These are phyloP conservation scores for Metschnikowia proteae DNA, from an alignment of 805 yeast genomes.

Conservation along the genomic window DNA sequence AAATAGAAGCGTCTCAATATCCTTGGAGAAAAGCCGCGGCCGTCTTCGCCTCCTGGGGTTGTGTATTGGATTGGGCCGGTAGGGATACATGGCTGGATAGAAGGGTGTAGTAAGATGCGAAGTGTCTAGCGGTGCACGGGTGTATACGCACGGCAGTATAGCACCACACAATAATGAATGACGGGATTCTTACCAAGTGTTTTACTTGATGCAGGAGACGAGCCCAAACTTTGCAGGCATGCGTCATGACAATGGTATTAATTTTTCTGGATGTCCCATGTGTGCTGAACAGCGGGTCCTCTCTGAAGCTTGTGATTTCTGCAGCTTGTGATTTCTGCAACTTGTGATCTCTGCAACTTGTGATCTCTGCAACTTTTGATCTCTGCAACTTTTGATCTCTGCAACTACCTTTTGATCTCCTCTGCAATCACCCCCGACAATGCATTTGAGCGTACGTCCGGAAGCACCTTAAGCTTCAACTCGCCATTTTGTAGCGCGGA, in stretches of 20 bases:
- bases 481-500: conserved; percentile 7
- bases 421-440: conserved; percentile 9
- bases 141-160: neutral
- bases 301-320: too few species aligned
- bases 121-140: neutral
- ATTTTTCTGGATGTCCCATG: too few species aligned
- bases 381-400: neutral
- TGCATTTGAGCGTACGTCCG: conserved; percentile 12
- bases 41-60: conserved; percentile 22
- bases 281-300: too few species aligned
- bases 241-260: too few species aligned
- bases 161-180: too few species aligned
- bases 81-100: conserved; percentile 9
- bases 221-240: too few species aligned
- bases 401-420: too few species aligned
- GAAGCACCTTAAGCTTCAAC: conserved; percentile 7
- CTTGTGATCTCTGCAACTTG: neutral
- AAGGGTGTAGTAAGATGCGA: neutral
- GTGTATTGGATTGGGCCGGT: conserved; percentile 8
- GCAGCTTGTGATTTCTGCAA: neutral
- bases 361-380: neutral
- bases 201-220: too few species aligned
- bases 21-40: conserved; percentile 38
- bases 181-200: too few species aligned
- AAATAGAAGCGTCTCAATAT: conserved; percentile 39